Evolutionary conservation across 352 stramenopile species (phyloP).

Genomic region (Phytopythium kandeliae): DNA sequence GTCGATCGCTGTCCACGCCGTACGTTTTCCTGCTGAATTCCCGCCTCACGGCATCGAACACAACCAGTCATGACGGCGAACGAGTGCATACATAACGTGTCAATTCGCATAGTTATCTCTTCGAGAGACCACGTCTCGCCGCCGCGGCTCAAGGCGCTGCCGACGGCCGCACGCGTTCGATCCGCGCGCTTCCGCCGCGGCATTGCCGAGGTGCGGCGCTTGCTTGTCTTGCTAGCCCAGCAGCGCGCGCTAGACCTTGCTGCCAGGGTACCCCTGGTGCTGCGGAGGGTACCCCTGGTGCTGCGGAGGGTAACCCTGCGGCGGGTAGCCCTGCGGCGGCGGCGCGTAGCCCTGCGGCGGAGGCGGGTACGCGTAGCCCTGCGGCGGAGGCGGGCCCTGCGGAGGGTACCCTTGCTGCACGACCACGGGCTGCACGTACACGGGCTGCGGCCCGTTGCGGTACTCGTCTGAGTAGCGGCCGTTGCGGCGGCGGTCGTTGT

Average conservation of each 20-base stretch:
- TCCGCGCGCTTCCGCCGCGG: neutral
- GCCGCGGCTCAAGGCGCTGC: neutral
- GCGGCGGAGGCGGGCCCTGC: slow-evolving; percentile 20
- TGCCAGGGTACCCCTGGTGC: slow-evolving; percentile 6
- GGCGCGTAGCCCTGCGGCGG: slow-evolving; percentile 27
- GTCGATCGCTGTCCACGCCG: too few species aligned
- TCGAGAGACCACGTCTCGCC: too few species aligned
- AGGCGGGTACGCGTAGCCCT: slow-evolving; percentile 23
- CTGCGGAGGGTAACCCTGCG: slow-evolving; percentile 18
- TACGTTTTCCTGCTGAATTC: too few species aligned
- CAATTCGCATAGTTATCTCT: neutral
- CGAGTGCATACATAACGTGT: too few species aligned
- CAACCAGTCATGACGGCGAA: too few species aligned
- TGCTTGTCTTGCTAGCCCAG: too few species aligned
- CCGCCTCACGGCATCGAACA: too few species aligned
- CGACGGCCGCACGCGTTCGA: slow-evolving; percentile 2
- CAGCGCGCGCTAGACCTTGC: slow-evolving; percentile 5
- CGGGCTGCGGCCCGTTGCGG: slow-evolving; percentile 26
- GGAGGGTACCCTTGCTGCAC: slow-evolving; percentile 36
- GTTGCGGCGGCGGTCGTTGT: slow-evolving; percentile 28
- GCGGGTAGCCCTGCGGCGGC: slow-evolving; percentile 27
- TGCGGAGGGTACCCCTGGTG: slow-evolving; percentile 20
- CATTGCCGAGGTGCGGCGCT: too few species aligned
- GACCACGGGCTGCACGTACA: slow-evolving; percentile 74
- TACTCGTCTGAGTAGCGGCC: slow-evolving; percentile 30